Evolutionary conservation across 2,329 filamentous ascomycete species (phyloP).

Genomic region (Colletotrichum sp.): DNA sequence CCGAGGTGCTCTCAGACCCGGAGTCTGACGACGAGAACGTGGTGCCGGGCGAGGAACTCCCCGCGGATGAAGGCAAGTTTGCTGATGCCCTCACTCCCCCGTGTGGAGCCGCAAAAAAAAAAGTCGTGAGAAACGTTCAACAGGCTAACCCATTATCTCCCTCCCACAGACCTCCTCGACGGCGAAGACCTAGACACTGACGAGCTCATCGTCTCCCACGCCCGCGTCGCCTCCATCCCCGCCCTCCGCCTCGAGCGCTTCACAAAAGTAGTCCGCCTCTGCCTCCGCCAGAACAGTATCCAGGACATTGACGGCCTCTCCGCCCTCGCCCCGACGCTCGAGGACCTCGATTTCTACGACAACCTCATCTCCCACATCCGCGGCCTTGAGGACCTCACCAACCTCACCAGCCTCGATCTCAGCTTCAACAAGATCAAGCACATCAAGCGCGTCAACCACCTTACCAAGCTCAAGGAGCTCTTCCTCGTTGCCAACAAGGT

Average conservation of each 20-base stretch:
- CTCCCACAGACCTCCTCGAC: conserved; percentile 61
- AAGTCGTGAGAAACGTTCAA: not conserved
- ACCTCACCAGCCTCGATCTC: conserved; percentile 83
- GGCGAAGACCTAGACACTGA: conserved; percentile 66
- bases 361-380: conserved; percentile 90
- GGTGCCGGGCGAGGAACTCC: conserved; percentile 75
- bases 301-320: conserved; percentile 78
- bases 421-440: conserved; percentile 99
- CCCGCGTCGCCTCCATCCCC: conserved; percentile 78
- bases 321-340: conserved; percentile 67
- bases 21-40: conserved; percentile 78
- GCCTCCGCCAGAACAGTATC: conserved; percentile 92
- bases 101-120: not conserved
- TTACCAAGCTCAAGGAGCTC: conserved; percentile 80
- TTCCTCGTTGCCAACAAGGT: conserved; percentile 98
- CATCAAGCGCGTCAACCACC: conserved; percentile 85
- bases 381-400: conserved; percentile 77
- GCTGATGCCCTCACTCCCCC: not conserved
- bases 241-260: conserved; percentile 86
- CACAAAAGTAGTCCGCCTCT: conserved; percentile 75
- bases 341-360: conserved; percentile 94
- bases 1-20: conserved; percentile 82
- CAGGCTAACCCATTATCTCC: conserved; percentile 6
- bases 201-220: conserved; percentile 91
- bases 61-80: conserved; percentile 77